Evolutionary conservation across 306 rosid genomes (phyloP).

Genomic region (Castanea mollissima): DNA sequence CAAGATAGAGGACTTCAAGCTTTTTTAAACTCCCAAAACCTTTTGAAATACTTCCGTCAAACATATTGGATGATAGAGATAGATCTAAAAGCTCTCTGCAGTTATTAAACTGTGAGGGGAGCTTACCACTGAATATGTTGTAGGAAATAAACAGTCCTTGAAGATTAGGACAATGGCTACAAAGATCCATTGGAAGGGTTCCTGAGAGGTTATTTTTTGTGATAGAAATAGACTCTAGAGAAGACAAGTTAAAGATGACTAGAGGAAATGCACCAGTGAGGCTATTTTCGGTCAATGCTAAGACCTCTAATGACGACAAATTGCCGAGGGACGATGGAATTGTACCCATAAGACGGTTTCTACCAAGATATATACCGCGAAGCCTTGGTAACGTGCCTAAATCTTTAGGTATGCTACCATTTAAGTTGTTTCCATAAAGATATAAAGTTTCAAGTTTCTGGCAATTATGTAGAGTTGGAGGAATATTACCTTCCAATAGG

Average conservation of each 20-base stretch:
- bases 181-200: not conserved
- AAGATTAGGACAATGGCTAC: not conserved
- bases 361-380: no score
- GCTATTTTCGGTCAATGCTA: fast-evolving
- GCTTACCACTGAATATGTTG: not conserved
- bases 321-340: not conserved
- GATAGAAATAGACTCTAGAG: not conserved
- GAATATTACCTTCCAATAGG: not conserved
- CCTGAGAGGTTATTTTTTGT: not conserved
- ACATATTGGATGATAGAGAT: not conserved
- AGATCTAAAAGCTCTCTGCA: not conserved
- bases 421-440: not conserved
- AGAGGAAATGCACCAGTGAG: not conserved
- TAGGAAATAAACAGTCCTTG: not conserved
- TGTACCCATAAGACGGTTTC: not conserved
- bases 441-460: not conserved
- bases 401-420: not conserved
- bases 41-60: not conserved
- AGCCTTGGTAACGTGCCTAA: not conserved
- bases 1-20: not conserved
- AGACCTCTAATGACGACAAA: not conserved
- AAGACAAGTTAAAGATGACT: not conserved
- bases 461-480: not conserved
- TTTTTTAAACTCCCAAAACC: not conserved
- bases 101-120: not conserved